phyloP scores from a whole-genome alignment of 768 basidiomycete species.

The Imleria badia region DNA sequence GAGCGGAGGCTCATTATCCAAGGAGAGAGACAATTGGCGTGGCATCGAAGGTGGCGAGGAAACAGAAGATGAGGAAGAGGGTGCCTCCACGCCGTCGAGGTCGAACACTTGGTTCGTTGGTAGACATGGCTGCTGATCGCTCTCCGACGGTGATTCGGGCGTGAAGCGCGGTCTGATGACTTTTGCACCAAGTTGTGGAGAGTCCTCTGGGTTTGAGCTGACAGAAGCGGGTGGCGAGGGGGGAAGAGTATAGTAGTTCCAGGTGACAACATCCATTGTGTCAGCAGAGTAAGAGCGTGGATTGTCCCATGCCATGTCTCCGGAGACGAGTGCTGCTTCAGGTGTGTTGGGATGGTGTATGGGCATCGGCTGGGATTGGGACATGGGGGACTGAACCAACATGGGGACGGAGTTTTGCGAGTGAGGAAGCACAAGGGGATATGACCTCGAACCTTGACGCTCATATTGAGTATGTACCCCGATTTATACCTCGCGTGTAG shows the following conservation, averaged over 20 bases:
- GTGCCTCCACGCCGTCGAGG: slow-evolving; percentile 33
- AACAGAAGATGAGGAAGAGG: slow-evolving; percentile 35
- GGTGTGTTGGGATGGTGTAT: slow-evolving; percentile 59
- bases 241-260: slow-evolving; percentile 49
- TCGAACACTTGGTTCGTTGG: slow-evolving; percentile 77
- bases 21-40: slow-evolving; percentile 35
- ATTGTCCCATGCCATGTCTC: slow-evolving; percentile 50
- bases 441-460: slow-evolving; percentile 19
- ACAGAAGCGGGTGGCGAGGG: slow-evolving; percentile 51
- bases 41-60: slow-evolving; percentile 32
- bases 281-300: slow-evolving; percentile 37
- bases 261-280: slow-evolving; percentile 40
- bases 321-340: slow-evolving; percentile 56
- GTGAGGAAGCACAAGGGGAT: slow-evolving; percentile 18
- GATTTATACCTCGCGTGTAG: slow-evolving; percentile 35
- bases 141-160: slow-evolving; percentile 43
- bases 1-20: slow-evolving; percentile 29
- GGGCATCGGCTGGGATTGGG: slow-evolving; percentile 36
- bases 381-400: slow-evolving; percentile 13
- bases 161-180: slow-evolving; percentile 54
- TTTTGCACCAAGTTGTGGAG: slow-evolving; percentile 43
- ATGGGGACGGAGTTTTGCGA: slow-evolving; percentile 8
- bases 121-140: slow-evolving; percentile 54
- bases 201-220: slow-evolving; percentile 43
- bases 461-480: slow-evolving; percentile 12